Evolutionary conservation across 352 stramenopile species (phyloP), one percentile per base, ranked within the genome.

Genomic region (Phytophthora pisi): DNA sequence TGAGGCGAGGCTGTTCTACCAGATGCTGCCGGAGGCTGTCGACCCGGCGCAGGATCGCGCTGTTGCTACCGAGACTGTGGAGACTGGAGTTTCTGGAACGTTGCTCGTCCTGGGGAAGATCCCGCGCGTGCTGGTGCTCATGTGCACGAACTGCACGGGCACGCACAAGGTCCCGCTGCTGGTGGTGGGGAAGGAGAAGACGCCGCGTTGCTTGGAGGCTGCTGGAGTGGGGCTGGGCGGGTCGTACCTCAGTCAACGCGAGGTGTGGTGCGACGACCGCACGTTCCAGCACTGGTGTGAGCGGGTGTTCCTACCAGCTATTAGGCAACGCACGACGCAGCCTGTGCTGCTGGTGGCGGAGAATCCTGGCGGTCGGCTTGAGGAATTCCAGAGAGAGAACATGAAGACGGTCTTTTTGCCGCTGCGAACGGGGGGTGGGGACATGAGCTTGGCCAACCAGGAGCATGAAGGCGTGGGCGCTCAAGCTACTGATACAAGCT

Each of bases 251-350:
- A 78, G 74, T 24, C 78, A 87, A 23, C 64, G 77, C 38, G 78
- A 89, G 53, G 72, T 86, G 16, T 88, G 81, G 81, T 86, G 78
- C 47, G 76, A 82, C 59, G 65, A 70, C 20, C 70, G 65, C 45
- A 87, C 81, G 26, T 89, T 88, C 43, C 72, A 75, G 57, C 73
- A 85, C 40, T 89, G 81, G 81, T 84, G 79, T 34, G 26, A 78
- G 9, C 45, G 68, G 16, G 72, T 89, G 4, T 88, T 89, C 51
- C 30, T 83, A 1, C 81, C 81, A 1, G 74, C 80, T 10, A 61
- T 89, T 5, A 68, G 72, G 20, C 60, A 77, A 57, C 77, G 69
- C 23, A 89, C 78, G 15, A 72, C 74, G 28, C 77, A 70, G 31
- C 74, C 61, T 3, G 72, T 89, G 20, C 56, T 89, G 49, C 63